phyloP scores from a whole-genome alignment of 2,329 filamentous ascomycete species.

The Byssothecium circinans region DNA sequence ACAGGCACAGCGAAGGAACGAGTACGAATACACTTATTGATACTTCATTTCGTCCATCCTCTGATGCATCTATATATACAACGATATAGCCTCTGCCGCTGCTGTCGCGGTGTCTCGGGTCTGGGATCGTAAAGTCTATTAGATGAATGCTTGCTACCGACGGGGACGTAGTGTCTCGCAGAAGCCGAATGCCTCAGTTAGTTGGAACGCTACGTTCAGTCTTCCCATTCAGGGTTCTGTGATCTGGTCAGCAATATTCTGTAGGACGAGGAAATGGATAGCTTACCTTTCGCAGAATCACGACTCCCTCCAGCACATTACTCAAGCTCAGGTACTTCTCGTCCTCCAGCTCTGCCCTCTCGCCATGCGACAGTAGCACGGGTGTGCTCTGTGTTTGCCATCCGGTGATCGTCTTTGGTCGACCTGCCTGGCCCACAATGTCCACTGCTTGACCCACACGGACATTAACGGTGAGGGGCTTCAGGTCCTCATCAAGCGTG shows the following conservation, averaged over 20 bases:
- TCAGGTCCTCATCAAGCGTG: conserved; percentile 90
- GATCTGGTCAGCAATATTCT: no score
- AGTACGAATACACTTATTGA: conserved; percentile 6
- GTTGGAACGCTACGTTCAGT: conserved; percentile 27
- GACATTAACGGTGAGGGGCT: conserved; percentile 93
- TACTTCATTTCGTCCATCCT: conserved; percentile 25
- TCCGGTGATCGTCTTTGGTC: conserved; percentile 97
- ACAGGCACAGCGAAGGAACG: no score
- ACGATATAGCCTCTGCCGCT: conserved; percentile 16
- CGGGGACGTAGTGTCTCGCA: not conserved
- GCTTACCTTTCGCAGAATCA: conserved; percentile 95
- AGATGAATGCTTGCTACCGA: conserved; percentile 17
- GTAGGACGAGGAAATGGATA: no score
- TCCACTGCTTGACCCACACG: conserved; percentile 97
- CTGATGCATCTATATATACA: conserved; percentile 35
- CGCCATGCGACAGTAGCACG: conserved; percentile 88
- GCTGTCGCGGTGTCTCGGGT: conserved; percentile 5
- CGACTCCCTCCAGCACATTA: conserved; percentile 88
- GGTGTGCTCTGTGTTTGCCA: conserved; percentile 99
- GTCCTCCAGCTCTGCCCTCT: conserved; percentile 94
- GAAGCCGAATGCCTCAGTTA: not conserved
- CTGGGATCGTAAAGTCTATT: conserved; percentile 30
- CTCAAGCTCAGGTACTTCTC: conserved; percentile 94
- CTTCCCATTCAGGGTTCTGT: conserved; percentile 52
- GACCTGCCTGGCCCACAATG: conserved; percentile 93